Evolutionary conservation across 2,329 filamentous ascomycete species (phyloP).

Genomic region (Fusarium graminum): DNA sequence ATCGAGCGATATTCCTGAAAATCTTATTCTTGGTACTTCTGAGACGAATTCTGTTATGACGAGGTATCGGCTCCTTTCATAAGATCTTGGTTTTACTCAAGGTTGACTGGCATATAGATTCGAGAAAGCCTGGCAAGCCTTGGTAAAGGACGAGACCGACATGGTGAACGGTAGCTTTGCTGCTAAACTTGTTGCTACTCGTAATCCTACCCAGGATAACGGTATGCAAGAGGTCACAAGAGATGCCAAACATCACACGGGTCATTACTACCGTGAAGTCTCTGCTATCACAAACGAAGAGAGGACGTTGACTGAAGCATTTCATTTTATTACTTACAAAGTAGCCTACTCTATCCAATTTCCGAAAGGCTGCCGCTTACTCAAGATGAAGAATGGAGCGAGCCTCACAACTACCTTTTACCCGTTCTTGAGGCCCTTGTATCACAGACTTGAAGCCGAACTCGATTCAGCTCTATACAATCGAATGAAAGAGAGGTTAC

Average conservation of each 20-base stretch:
- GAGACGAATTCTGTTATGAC: neutral
- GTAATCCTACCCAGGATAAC: too few relatives aligned
- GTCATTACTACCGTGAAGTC: too few relatives aligned
- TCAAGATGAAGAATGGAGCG: fast-evolving
- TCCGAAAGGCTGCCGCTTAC: fast-evolving
- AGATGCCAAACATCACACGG: too few relatives aligned
- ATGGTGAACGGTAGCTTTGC: too few relatives aligned
- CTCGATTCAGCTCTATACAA: neutral
- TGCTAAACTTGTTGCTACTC: too few relatives aligned
- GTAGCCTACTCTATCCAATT: neutral
- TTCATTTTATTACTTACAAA: neutral
- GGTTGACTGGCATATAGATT: too few relatives aligned
- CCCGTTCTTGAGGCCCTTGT: neutral
- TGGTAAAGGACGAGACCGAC: too few relatives aligned
- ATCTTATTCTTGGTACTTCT: neutral
- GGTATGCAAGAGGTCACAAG: too few relatives aligned
- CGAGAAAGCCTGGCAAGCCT: too few relatives aligned
- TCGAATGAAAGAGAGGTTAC: too few relatives aligned
- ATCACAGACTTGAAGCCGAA: neutral
- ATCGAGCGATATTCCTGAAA: neutral
- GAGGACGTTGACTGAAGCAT: neutral
- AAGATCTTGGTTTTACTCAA: too few relatives aligned
- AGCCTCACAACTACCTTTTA: neutral
- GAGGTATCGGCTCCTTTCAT: neutral
- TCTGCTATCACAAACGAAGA: too few relatives aligned